Conservation (phyloP, 2,329 filamentous ascomycete genomes). For the Claviceps citrina region DNA sequence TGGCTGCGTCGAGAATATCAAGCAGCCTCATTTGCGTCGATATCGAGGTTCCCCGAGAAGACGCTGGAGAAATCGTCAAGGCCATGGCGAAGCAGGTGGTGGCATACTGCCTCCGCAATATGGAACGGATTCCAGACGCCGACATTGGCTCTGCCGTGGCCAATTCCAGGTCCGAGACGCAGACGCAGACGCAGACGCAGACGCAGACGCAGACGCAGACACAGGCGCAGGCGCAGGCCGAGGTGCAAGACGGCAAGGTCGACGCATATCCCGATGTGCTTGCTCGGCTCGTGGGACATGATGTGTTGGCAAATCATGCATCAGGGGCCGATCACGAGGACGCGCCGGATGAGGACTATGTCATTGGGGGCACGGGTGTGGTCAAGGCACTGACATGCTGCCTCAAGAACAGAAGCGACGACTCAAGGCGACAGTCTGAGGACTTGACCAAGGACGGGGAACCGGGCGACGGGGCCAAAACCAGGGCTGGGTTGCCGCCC, state of each 20-base stretch:
- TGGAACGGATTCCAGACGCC: slow-evolving; percentile 61
- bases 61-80: slow-evolving; percentile 81
- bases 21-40: slow-evolving; percentile 76
- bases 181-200: slow-evolving; percentile 7
- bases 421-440: slow-evolving; percentile 38
- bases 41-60: slow-evolving; percentile 68
- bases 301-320: slow-evolving; percentile 32
- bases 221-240: slow-evolving; percentile 8
- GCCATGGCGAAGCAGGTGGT: slow-evolving; percentile 89
- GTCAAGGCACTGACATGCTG: slow-evolving; percentile 89
- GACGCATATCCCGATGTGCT: slow-evolving; percentile 59
- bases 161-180: slow-evolving; percentile 25
- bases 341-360: slow-evolving; percentile 82
- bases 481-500: slow-evolving; percentile 23
- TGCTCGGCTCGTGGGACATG: slow-evolving; percentile 69
- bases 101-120: slow-evolving; percentile 81
- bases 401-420: slow-evolving; percentile 58
- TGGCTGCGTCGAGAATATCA: slow-evolving; percentile 75
- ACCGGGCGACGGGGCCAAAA: slow-evolving; percentile 28
- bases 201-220: no score
- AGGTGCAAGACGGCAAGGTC: slow-evolving; percentile 14
- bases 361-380: slow-evolving; percentile 87
- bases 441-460: slow-evolving; percentile 38
- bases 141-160: slow-evolving; percentile 37
- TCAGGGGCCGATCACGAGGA: slow-evolving; percentile 47